Base-by-base conservation (phyloP, 1,284 basidiomycete species). In the Microbotryum lychnidis-dioicae region DNA sequence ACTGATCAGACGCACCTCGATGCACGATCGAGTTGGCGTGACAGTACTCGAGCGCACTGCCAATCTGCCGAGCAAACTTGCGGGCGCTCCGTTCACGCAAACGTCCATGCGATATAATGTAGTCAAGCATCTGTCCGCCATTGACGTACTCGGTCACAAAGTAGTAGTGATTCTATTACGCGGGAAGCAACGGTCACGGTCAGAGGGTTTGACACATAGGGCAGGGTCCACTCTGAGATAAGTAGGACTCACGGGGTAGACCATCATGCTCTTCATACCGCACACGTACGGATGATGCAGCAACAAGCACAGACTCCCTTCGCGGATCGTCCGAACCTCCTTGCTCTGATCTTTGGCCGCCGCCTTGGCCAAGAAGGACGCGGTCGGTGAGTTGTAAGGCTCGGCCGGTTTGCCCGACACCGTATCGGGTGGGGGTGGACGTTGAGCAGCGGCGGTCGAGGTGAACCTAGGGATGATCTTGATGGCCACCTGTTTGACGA, bases 141-240 rank as follows among this genome's bases (percentile, higher is more conserved):
- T 93, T 93, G 77, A 98, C 90, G 76, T 97, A 97, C 76, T 98
- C 94, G 75, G 89, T 92, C 6, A 97, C 89, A 91, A 98, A 97
- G 80, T 98, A 97, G 77, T 97, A 97, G 77, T 98, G 94, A 73
- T 94, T 86, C 63, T 71, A 42, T 16, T 12, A 6, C 2, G 37
- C 16, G 4, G 14, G 14, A 42, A 18, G 37, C 37, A 12, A 42
- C 37, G 50, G 47, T 16, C 3, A 21, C 21, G 37, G 16, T 42
- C 37, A 42, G 37, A 18, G 16, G 37, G 37, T 42, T 16, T 18
- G 14, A 9, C 20, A 37, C 46, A 44, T n/a, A 25, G 48, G 3
- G 37, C 47, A 1, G 9, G 56, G 12, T 58, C 45, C 55, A 14
- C 54, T 53, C 5, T 51, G 45, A 23, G 44, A 37, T 18, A 4